These are phyloP conservation scores for Piper betle DNA, from an alignment of 164 flowering plant genomes.

Conservation along the genomic window DNA sequence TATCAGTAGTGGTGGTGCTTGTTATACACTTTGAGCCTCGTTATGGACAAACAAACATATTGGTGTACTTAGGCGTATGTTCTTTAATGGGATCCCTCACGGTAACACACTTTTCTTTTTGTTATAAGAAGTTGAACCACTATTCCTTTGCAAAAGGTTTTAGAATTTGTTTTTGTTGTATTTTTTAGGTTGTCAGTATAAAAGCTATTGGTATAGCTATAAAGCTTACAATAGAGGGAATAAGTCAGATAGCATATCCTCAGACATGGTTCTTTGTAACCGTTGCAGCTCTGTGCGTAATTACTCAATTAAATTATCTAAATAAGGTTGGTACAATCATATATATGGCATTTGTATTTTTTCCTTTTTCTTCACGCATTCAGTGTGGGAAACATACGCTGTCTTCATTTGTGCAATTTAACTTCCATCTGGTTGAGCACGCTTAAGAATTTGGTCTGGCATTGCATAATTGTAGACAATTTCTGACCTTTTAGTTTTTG, in stretches of 20 bases:
- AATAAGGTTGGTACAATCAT: too few species aligned
- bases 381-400: too few species aligned
- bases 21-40: slow-evolving; percentile 77
- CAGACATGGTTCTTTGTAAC: slow-evolving; percentile 71
- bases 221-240: slow-evolving; percentile 67
- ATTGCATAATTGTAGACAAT: too few species aligned
- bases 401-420: too few species aligned
- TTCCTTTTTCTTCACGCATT: too few species aligned
- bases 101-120: slow-evolving; percentile 24
- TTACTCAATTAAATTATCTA: slow-evolving; percentile 66
- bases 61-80: slow-evolving; percentile 85
- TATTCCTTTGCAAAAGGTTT: not conserved
- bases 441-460: too few species aligned
- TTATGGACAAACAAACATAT: slow-evolving; percentile 75
- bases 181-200: slow-evolving; percentile 65
- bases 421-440: too few species aligned
- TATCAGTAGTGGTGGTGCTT: slow-evolving; percentile 48
- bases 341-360: too few species aligned
- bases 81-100: slow-evolving; percentile 82
- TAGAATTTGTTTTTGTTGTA: not conserved
- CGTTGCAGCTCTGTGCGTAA: slow-evolving; percentile 54
- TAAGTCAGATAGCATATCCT: slow-evolving; percentile 59
- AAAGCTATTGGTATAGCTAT: slow-evolving; percentile 83
- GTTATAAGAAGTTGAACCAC: not conserved
- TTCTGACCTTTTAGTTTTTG: too few species aligned